These are phyloP conservation scores for Azolla pinnata DNA, from an alignment of 75 land plant species.

Conservation along the genomic window DNA sequence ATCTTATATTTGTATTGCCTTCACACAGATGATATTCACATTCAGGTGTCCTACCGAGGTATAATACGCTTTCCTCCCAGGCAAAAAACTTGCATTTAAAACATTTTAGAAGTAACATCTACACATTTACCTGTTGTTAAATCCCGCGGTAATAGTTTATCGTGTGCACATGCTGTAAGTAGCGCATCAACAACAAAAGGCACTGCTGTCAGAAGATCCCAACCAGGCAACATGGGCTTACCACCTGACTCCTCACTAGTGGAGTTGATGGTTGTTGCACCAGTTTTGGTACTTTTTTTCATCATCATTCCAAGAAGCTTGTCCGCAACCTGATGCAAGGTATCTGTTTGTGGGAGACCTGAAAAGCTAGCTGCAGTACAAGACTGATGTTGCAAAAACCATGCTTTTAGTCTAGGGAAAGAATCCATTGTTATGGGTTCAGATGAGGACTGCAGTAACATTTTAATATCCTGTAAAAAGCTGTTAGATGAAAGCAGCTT, in stretches of 20 bases:
- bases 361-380: constrained; percentile 77
- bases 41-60: too few relatives aligned
- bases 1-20: too few relatives aligned
- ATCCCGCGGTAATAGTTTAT: constrained; percentile 71
- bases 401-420: constrained; percentile 65
- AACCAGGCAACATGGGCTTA: constrained; percentile 70
- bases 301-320: constrained; percentile 81
- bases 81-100: too few relatives aligned
- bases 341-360: constrained; percentile 64
- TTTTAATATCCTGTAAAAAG: not conserved
- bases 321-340: constrained; percentile 76
- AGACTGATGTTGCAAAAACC: constrained; percentile 88
- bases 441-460: not conserved
- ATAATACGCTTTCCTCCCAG: too few relatives aligned
- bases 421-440: constrained; percentile 57
- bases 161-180: constrained; percentile 79
- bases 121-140: constrained; percentile 89
- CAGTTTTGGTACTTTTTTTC: constrained; percentile 46
- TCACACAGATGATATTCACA: too few relatives aligned
- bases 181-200: constrained; percentile 89
- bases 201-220: constrained; percentile 87
- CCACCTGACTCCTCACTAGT: constrained; percentile 46
- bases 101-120: too few relatives aligned
- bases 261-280: constrained; percentile 39
- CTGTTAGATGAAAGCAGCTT: not conserved